phyloP scores from a whole-genome alignment of 2,329 filamentous ascomycete genomes.

The Huntiella decipiens region DNA sequence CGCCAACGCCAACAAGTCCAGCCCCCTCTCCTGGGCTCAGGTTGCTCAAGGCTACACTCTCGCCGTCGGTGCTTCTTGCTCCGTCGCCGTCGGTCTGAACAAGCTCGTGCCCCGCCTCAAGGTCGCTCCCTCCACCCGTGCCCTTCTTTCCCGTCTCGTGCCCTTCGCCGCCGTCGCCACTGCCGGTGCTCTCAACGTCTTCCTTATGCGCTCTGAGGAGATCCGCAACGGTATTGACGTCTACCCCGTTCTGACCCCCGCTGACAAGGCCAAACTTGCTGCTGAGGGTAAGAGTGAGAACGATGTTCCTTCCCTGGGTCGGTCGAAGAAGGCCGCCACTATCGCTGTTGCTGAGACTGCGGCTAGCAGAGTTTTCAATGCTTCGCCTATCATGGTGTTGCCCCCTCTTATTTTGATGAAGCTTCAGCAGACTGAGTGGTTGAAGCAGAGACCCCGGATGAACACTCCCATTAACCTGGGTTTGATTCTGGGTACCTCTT shows the following conservation, averaged over 20 bases:
- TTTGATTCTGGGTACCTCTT: constrained; percentile 68
- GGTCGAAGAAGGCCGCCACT: constrained; percentile 71
- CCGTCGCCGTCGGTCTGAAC: constrained; percentile 82
- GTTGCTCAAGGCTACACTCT: constrained; percentile 80
- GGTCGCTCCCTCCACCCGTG: constrained; percentile 54
- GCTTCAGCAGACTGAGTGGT: constrained; percentile 68
- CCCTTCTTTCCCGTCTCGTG: constrained; percentile 68
- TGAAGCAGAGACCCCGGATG: constrained; percentile 51
- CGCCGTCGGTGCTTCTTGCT: constrained; percentile 82
- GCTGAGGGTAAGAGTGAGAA: constrained; percentile 42
- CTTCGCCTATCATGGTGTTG: constrained; percentile 91
- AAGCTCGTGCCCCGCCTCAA: constrained; percentile 71
- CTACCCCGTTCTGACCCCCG: constrained; percentile 58
- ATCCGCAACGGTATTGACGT: constrained; percentile 86
- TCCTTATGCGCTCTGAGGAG: constrained; percentile 94
- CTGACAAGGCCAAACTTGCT: constrained; percentile 40
- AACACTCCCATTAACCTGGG: constrained; percentile 71
- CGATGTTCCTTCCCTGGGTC: constrained; percentile 56
- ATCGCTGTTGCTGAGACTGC: constrained; percentile 88
- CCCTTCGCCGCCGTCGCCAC: constrained; percentile 90
- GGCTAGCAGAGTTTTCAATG: constrained; percentile 76
- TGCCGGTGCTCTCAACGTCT: constrained; percentile 83
- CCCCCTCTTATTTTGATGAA: constrained; percentile 72
- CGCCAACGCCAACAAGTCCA: constrained; percentile 95
- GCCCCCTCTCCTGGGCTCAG: constrained; percentile 60